Evolutionary conservation across 2,329 filamentous ascomycete species (phyloP).

Genomic region (Diaporthe citrichinensis): DNA sequence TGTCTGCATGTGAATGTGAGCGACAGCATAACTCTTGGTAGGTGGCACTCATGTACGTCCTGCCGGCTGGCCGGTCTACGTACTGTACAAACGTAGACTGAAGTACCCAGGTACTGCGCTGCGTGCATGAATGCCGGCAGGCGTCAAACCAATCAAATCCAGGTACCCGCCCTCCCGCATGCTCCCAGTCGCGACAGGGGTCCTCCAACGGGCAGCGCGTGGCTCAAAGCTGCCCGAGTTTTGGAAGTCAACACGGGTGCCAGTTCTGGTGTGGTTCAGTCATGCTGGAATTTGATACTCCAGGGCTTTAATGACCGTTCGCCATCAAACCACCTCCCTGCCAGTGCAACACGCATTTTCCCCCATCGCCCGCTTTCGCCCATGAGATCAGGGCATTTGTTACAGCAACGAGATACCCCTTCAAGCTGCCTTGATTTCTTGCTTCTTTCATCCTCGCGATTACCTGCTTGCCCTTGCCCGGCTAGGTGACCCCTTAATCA

Average conservation of each 20-base stretch:
- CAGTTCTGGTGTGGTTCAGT: conserved; percentile 31
- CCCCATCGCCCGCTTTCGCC: conserved; percentile 21
- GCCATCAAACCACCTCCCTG: conserved; percentile 25
- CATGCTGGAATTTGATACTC: conserved; percentile 26
- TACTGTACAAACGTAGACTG: background rate
- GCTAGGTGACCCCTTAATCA: conserved; percentile 36
- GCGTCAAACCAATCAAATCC: conserved; percentile 29
- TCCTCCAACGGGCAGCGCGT: conserved; percentile 40
- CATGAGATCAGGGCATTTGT: conserved; percentile 34
- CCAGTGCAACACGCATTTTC: conserved; percentile 27
- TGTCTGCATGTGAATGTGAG: conserved; percentile 21
- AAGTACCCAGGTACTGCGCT: background rate
- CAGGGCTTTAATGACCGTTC: conserved; percentile 17
- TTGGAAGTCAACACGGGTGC: conserved; percentile 39
- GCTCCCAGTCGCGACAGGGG: conserved; percentile 41
- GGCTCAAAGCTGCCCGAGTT: conserved; percentile 35
- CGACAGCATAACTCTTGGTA: conserved; percentile 10
- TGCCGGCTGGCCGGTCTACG: background rate
- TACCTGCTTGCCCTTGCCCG: conserved; percentile 18
- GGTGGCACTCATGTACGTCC: background rate
- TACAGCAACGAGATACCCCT: conserved; percentile 38
- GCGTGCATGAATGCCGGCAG: conserved; percentile 24
- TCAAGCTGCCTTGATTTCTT: conserved; percentile 39
- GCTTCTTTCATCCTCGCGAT: conserved; percentile 33
- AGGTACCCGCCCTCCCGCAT: conserved; percentile 24